These are phyloP conservation scores for Echites panduratus DNA, from an alignment of 257 asterid genomes.

Conservation along the genomic window DNA sequence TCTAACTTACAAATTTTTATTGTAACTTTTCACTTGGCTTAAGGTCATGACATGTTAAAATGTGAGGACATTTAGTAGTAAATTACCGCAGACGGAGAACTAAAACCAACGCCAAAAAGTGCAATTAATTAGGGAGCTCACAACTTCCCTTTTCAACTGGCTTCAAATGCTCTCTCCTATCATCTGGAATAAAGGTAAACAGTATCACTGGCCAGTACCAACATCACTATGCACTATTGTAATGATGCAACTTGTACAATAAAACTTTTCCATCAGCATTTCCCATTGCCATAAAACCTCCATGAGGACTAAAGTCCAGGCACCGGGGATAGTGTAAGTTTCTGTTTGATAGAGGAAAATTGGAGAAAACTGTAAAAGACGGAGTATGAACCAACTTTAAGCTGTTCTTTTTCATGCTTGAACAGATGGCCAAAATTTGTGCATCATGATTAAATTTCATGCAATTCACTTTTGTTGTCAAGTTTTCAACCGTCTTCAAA, in stretches of 20 bases:
- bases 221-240: conserved; percentile 51
- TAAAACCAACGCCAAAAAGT: not conserved
- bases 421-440: conserved; percentile 70
- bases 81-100: not conserved
- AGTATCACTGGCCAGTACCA: not conserved
- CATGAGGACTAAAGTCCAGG: conserved; percentile 83
- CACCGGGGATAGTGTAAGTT: conserved; percentile 53
- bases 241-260: conserved; percentile 86
- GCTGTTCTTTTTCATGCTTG: conserved; percentile 81
- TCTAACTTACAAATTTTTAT: not conserved
- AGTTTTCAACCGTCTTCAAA: conserved; percentile 58
- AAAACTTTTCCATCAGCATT: conserved; percentile 80
- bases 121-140: not conserved
- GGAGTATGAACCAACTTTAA: conserved; percentile 72
- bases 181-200: not conserved
- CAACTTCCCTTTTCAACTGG: not conserved
- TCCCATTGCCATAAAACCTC: conserved; percentile 87
- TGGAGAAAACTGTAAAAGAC: conserved; percentile 63
- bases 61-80: not conserved
- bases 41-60: not conserved
- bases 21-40: not conserved
- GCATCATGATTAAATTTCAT: conserved; percentile 76
- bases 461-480: conserved; percentile 69
- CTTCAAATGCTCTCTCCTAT: not conserved
- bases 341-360: conserved; percentile 70